Conservation (phyloP, 305 asterid species). For the Plantago lanceolata region DNA sequence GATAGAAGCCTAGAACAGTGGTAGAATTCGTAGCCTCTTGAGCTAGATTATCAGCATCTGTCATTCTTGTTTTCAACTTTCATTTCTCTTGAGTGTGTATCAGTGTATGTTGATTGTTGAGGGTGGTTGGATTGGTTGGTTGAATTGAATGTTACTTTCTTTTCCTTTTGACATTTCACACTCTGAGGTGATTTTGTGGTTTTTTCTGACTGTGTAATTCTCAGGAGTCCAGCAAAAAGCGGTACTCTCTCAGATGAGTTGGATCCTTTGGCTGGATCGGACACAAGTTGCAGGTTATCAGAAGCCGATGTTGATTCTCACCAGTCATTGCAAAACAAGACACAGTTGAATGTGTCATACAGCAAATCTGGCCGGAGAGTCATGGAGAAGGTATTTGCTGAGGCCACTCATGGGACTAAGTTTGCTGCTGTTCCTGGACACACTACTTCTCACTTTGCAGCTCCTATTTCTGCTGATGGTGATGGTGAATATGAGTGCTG, state of each 20-base stretch:
- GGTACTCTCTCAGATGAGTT: conserved; percentile 57
- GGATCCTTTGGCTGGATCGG: conserved; percentile 64
- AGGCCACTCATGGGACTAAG: conserved; percentile 36
- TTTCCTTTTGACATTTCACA: background rate
- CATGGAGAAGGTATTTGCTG: conserved; percentile 34
- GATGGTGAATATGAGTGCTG: conserved; percentile 34
- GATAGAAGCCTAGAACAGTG: too few relatives aligned
- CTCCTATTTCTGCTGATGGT: conserved; percentile 36
- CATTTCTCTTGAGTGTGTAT: background rate
- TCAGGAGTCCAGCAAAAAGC: conserved; percentile 79
- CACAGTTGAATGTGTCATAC: conserved; percentile 43
- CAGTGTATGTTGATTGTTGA: too few relatives aligned
- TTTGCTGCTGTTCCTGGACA: conserved; percentile 43
- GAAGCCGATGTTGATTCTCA: conserved; percentile 43
- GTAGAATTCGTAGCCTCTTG: background rate
- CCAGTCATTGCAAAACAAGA: conserved; percentile 29
- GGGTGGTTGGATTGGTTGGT: background rate
- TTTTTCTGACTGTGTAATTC: conserved; percentile 22
- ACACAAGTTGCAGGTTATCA: conserved; percentile 34
- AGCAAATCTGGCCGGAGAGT: conserved; percentile 38
- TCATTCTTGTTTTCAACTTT: background rate
- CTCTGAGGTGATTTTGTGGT: conserved; percentile 11
- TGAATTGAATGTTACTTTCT: too few relatives aligned
- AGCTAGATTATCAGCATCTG: conserved; percentile 1
- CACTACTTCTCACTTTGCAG: conserved; percentile 35